phyloP scores from a whole-genome alignment of 345 rosid species.

The Trapa incisa region DNA sequence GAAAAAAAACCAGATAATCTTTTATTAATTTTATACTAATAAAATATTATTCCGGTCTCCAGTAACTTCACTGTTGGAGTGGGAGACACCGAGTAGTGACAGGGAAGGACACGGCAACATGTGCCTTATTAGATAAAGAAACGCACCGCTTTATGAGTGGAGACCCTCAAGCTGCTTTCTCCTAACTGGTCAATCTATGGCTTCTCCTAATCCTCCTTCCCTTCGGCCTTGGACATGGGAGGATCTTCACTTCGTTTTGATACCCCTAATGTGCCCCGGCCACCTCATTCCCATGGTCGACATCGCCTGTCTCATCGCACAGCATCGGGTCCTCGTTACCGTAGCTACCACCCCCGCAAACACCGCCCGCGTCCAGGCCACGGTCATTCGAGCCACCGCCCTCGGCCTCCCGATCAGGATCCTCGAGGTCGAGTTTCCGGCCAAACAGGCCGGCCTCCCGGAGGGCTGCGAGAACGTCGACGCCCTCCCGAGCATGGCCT shows the following conservation, averaged over 20 bases:
- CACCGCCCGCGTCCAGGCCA: slow-evolving; percentile 3
- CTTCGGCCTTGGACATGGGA: neutral
- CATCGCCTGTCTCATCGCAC: slow-evolving; percentile 12
- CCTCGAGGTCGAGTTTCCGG: slow-evolving; percentile 8
- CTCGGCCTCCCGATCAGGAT: slow-evolving; percentile 9
- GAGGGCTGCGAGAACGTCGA: slow-evolving; percentile 12
- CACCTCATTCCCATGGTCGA: slow-evolving; percentile 16
- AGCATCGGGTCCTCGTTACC: slow-evolving; percentile 12
- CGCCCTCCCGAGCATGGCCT: slow-evolving; percentile 3
- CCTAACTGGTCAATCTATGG: neutral
- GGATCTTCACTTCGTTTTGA: slow-evolving; percentile 10
- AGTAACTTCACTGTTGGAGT: no score
- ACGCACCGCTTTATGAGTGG: neutral
- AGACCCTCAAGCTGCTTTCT: neutral
- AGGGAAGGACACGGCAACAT: no score
- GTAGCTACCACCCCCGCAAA: slow-evolving; percentile 14
- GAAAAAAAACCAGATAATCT: no score
- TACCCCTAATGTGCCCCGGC: slow-evolving; percentile 16
- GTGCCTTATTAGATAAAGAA: no score
- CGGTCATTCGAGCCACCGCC: slow-evolving; percentile 4
- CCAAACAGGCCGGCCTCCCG: slow-evolving; percentile 11
- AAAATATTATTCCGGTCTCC: no score
- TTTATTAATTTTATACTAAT: no score
- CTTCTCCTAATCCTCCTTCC: neutral
- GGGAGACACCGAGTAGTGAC: no score